Percentiles rank a stretch among this genome's conserved stretches.
phyloP scores from a whole-genome alignment of 2,329 filamentous ascomycete species.

The Furcasterigmium sp. region DNA sequence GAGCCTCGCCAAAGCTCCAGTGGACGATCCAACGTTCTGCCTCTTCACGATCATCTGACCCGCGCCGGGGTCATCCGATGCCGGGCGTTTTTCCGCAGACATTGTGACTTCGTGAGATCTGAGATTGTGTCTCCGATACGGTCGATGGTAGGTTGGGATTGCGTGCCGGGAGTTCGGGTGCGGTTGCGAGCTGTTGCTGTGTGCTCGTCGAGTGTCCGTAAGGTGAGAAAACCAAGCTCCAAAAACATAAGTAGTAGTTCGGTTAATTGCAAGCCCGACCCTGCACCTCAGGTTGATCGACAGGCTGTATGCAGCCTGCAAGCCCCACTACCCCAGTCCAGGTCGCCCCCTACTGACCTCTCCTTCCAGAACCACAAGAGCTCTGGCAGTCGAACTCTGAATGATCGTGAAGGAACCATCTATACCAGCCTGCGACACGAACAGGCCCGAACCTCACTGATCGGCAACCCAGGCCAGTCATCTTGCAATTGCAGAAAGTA shows the following conservation, averaged over 20 bases:
- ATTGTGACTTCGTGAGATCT: no score
- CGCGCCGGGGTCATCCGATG: slow-evolving; percentile 74
- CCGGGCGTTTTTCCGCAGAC: slow-evolving; percentile 88
- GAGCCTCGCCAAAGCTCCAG: slow-evolving; percentile 42
- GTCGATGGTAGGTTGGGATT: background rate
- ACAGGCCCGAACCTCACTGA: no score
- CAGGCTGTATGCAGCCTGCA: background rate
- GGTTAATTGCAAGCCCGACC: background rate
- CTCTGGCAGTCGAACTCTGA: no score
- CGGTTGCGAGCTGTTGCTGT: background rate
- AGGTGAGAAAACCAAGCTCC: background rate
- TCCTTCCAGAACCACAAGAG: no score
- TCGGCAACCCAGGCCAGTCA: no score
- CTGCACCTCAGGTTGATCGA: background rate
- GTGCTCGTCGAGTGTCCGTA: background rate
- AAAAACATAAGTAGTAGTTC: background rate
- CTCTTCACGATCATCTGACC: slow-evolving; percentile 84
- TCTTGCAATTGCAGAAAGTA: no score
- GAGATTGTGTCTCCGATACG: no score
- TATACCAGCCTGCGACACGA: no score
- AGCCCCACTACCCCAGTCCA: background rate
- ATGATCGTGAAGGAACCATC: no score
- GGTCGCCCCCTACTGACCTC: no score
- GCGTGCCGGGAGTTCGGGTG: background rate
- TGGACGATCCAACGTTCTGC: slow-evolving; percentile 60